Conservation (phyloP, 352 stramenopile genomes). For the Globisporangium iwayamae region DNA sequence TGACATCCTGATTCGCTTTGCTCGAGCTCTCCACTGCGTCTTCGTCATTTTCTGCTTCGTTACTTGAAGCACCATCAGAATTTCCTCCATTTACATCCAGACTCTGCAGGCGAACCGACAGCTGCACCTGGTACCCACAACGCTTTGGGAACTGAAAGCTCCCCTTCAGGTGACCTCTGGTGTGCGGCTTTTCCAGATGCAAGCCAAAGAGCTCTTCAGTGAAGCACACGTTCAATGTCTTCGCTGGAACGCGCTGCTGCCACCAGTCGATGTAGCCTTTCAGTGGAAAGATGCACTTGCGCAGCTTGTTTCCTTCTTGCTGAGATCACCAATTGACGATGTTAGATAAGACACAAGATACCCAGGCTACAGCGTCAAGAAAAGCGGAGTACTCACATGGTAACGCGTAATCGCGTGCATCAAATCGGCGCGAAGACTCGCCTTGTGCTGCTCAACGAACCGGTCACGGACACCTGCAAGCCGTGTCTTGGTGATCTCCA, state of each 20-base stretch:
- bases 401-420: slow-evolving; percentile 40
- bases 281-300: slow-evolving; percentile 53
- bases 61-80: background rate
- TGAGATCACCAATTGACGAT: slow-evolving; percentile 11
- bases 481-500: slow-evolving; percentile 51
- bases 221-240: slow-evolving; percentile 33
- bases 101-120: slow-evolving; percentile 19
- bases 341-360: background rate
- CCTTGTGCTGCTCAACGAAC: slow-evolving; percentile 49
- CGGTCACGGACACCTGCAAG: slow-evolving; percentile 51
- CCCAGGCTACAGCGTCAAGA: background rate
- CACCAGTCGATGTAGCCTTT: slow-evolving; percentile 71
- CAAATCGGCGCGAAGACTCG: slow-evolving; percentile 33
- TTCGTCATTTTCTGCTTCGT: slow-evolving; percentile 4
- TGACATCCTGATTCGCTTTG: slow-evolving; percentile 17
- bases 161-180: slow-evolving; percentile 24
- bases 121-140: slow-evolving; percentile 41
- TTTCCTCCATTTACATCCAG: background rate
- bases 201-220: slow-evolving; percentile 20
- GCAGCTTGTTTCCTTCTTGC: slow-evolving; percentile 47
- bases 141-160: slow-evolving; percentile 52
- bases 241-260: slow-evolving; percentile 32
- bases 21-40: background rate
- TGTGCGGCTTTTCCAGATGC: slow-evolving; percentile 18
- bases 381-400: slow-evolving; percentile 31